These are phyloP conservation scores for Claviceps sp. DNA, from an alignment of 2,329 filamentous ascomycete species.

Conservation along the genomic window DNA sequence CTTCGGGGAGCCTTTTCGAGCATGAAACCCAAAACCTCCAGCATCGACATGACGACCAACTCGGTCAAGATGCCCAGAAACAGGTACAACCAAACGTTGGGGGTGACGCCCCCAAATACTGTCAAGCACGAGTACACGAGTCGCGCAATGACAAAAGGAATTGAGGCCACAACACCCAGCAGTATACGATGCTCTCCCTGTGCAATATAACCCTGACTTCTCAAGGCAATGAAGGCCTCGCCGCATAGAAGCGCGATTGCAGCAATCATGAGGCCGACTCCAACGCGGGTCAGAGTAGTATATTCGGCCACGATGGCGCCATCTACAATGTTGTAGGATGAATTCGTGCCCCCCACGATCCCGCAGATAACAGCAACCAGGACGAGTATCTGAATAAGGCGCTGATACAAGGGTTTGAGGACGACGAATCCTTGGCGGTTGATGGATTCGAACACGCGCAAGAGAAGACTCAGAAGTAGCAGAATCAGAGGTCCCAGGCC, in stretches of 20 bases:
- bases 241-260: slow-evolving; percentile 28
- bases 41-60: slow-evolving; percentile 17
- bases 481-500: slow-evolving; percentile 33
- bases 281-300: slow-evolving; percentile 8
- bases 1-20: background rate
- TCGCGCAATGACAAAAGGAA: slow-evolving; percentile 21
- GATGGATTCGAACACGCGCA: slow-evolving; percentile 31
- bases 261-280: slow-evolving; percentile 18
- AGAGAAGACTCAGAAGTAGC: slow-evolving; percentile 20
- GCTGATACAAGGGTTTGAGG: slow-evolving; percentile 11
- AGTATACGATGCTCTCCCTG: slow-evolving; percentile 43
- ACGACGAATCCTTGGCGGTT: slow-evolving; percentile 22
- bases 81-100: slow-evolving; percentile 19
- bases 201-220: slow-evolving; percentile 25
- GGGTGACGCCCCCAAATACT: slow-evolving; percentile 15
- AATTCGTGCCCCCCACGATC: background rate
- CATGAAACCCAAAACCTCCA: background rate
- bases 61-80: slow-evolving; percentile 21
- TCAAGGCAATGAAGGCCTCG: slow-evolving; percentile 23
- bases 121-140: slow-evolving; percentile 17
- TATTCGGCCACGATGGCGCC: slow-evolving; percentile 16
- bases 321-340: slow-evolving; percentile 9
- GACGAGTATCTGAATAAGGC: background rate
- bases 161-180: slow-evolving; percentile 22
- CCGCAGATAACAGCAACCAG: background rate